Evolutionary conservation across 2,329 filamentous ascomycete genomes (phyloP), one percentile per base, ranked within the genome.

Genomic region (Ascochyta pisi): DNA sequence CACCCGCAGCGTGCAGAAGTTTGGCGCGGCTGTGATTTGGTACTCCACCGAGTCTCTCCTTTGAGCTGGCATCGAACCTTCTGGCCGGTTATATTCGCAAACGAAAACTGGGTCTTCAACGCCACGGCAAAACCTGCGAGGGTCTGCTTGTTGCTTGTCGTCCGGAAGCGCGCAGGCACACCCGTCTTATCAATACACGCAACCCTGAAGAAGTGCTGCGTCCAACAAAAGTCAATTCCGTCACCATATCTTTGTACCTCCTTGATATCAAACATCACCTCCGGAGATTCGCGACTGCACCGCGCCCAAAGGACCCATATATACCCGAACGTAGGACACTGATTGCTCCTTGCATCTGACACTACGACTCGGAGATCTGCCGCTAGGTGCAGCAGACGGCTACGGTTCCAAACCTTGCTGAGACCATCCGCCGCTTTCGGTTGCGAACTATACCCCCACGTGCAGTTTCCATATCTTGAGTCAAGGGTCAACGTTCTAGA

Each of bases 21-120:
- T 61, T 57, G 61, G 54, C 62, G 40, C 57, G 38, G 38, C 49
- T 56, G 54, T 53, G 55, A 57, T 58, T 62, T 54, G 55, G 39
- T 47, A 58, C 54, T 67, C 63, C 69, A 68, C 68, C 54, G 38
- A 41, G 35, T 49, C 59, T 68, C 66, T 68, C 40, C 43, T 65
- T 57, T 52, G 54, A 61, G 63, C 64, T 64, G 62, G 65, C 41
- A 61, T 57, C 68, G 70, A 73, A 66, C 59, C 56, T 69, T 74
- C 70, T 74, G 67, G 70, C 67, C 70, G 53, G 45, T 57, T 56
- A 50, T 46, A 51, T 50, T 58, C 57, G 55, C 58, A 53, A 58
- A 62, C 62, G 47, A 67, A 67, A 67, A 69, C 34, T 61, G 66
- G 65, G 57, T 43, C 65, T 56, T 44, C 42, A 34, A 54, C 61